A percentile compares a stretch with the other conserved stretches of the same genome.
Evolutionary conservation across 2,329 filamentous ascomycete species (phyloP).

Genomic region (Berkeleyomyces basicola): DNA sequence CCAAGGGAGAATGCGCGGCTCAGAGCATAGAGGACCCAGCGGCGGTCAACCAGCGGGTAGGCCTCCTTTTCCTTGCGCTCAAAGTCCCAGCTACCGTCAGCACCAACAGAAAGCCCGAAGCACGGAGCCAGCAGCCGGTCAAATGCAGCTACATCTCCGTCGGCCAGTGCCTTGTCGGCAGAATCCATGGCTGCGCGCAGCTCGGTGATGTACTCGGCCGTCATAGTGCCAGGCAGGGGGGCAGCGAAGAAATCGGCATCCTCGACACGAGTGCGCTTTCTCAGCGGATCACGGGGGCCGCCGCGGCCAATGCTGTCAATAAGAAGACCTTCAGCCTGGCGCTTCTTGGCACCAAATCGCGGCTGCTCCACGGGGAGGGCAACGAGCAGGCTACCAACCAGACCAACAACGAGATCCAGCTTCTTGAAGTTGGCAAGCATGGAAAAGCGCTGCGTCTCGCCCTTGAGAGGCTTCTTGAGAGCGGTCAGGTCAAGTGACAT

Average conservation of each 20-base stretch:
- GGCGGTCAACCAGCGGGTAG: slow-evolving; percentile 42
- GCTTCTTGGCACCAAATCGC: slow-evolving; percentile 33
- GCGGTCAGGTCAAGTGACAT: slow-evolving; percentile 28
- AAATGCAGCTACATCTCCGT: slow-evolving; percentile 31
- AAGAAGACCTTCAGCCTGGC: slow-evolving; percentile 41
- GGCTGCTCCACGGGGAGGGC: slow-evolving; percentile 53
- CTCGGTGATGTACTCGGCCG: slow-evolving; percentile 31
- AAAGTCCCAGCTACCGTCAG: slow-evolving; percentile 19
- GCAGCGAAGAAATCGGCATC: slow-evolving; percentile 16
- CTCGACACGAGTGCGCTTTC: neutral
- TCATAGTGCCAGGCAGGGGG: slow-evolving; percentile 32
- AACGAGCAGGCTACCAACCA: slow-evolving; percentile 46
- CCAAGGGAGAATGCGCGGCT: slow-evolving; percentile 44
- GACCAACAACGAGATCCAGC: slow-evolving; percentile 47
- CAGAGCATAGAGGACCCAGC: slow-evolving; percentile 48
- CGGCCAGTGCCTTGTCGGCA: slow-evolving; percentile 32
- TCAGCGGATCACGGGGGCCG: slow-evolving; percentile 23
- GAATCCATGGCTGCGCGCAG: slow-evolving; percentile 28
- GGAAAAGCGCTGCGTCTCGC: slow-evolving; percentile 22
- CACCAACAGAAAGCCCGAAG: slow-evolving; percentile 28
- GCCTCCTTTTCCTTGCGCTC: slow-evolving; percentile 20
- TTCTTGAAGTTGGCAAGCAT: slow-evolving; percentile 48
- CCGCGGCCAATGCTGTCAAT: slow-evolving; percentile 61
- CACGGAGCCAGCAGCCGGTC: slow-evolving; percentile 33
- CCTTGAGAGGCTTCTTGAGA: slow-evolving; percentile 21